These are phyloP conservation scores for Talaromyces verruculosus DNA, from an alignment of 2,329 filamentous ascomycete species.

Conservation along the genomic window DNA sequence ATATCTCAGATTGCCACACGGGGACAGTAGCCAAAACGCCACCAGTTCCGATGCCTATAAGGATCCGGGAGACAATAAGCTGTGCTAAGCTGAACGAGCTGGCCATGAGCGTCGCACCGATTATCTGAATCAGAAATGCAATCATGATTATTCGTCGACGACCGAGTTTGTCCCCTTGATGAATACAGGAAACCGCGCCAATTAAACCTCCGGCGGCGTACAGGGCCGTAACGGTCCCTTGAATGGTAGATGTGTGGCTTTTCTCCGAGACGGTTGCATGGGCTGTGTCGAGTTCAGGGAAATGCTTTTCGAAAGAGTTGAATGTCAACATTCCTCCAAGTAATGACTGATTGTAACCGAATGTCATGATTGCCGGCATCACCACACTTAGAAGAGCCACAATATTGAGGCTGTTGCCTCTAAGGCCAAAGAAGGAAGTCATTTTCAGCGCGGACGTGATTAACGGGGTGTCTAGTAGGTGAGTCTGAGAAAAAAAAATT, in stretches of 20 bases:
- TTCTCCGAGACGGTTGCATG: neutral
- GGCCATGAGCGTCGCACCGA: constrained; percentile 41
- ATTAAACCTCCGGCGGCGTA: constrained; percentile 45
- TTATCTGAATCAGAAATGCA: constrained; percentile 54
- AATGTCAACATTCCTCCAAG: constrained; percentile 61
- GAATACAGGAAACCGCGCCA: constrained; percentile 40
- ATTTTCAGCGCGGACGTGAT: neutral
- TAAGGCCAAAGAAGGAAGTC: constrained; percentile 14
- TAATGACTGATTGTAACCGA: constrained; percentile 54
- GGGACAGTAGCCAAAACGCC: constrained; percentile 57
- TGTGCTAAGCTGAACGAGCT: constrained; percentile 43
- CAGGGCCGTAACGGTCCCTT: constrained; percentile 47
- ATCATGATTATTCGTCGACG: constrained; percentile 54
- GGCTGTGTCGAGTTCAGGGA: neutral
- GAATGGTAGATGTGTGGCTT: constrained; percentile 39
- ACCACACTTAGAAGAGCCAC: constrained; percentile 27
- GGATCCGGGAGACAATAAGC: constrained; percentile 53
- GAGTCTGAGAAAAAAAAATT: neutral
- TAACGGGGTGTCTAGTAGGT: no score
- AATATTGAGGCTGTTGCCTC: constrained; percentile 9
- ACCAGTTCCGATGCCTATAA: constrained; percentile 57
- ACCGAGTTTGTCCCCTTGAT: constrained; percentile 38
- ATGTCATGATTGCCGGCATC: constrained; percentile 39
- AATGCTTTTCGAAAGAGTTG: constrained; percentile 31
- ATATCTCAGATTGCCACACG: constrained; percentile 52